These are phyloP conservation scores for Fraxinus floribunda DNA, from an alignment of 305 asterid genomes.

Conservation along the genomic window DNA sequence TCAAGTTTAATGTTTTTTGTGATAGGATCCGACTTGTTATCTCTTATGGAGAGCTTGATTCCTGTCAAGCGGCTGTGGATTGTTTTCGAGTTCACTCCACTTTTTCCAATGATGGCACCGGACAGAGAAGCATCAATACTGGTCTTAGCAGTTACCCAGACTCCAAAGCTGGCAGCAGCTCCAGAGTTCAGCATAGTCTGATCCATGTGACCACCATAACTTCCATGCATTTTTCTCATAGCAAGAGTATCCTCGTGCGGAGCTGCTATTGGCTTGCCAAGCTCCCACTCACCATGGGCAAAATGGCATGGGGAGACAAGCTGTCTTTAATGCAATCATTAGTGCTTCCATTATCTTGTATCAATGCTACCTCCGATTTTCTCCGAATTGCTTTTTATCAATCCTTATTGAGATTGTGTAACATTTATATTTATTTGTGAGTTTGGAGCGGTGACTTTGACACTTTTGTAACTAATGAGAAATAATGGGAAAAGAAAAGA, in stretches of 20 bases:
- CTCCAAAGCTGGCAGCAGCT: not conserved
- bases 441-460: too few species aligned
- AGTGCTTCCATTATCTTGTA: too few species aligned
- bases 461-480: too few species aligned
- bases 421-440: too few species aligned
- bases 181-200: not conserved
- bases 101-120: not conserved
- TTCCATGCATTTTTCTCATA: not conserved
- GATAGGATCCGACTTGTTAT: not conserved
- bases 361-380: too few species aligned
- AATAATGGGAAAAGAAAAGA: too few species aligned
- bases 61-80: not conserved
- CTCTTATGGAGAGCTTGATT: not conserved
- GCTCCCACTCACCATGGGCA: not conserved
- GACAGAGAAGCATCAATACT: not conserved
- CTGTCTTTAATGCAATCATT: too few species aligned
- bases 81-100: not conserved
- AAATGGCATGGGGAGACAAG: too few species aligned
- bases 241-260: not conserved
- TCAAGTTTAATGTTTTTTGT: conserved; percentile 5
- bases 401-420: too few species aligned
- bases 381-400: too few species aligned
- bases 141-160: not conserved
- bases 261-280: not conserved
- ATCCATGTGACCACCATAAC: not conserved